Percentiles rank a stretch among this genome's conserved stretches.
Evolutionary conservation across 2,329 filamentous ascomycete species (phyloP).

Genomic region (Westerdykella ornata): DNA sequence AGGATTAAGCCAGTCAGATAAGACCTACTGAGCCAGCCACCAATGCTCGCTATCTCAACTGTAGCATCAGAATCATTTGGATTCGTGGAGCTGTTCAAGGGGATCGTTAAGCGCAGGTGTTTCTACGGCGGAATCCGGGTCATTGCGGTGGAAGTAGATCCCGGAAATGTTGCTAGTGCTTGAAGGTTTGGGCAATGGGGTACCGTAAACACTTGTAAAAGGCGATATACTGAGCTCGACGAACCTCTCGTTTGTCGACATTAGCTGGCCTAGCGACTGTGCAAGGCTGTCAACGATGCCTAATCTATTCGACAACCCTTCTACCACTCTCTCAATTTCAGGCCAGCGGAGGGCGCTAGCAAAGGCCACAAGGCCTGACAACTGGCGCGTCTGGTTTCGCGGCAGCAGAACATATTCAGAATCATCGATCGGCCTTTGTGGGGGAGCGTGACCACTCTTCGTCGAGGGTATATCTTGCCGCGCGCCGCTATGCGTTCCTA

Average conservation of each 20-base stretch:
- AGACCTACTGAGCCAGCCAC: conserved; percentile 51
- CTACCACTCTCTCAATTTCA: conserved; percentile 34
- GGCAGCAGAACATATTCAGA: conserved; percentile 30
- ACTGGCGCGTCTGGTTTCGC: conserved; percentile 36
- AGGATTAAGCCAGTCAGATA: conserved; percentile 51
- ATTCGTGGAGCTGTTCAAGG: conserved; percentile 21
- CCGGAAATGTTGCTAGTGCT: too few relatives aligned
- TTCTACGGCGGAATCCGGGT: too few relatives aligned
- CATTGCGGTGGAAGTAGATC: too few relatives aligned
- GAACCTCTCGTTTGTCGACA: conserved; percentile 16
- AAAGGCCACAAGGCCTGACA: conserved; percentile 48
- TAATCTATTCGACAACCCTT: conserved; percentile 35
- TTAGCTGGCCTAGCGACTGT: conserved; percentile 3
- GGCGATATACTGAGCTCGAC: conserved; percentile 24
- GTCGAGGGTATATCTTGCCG: conserved; percentile 26
- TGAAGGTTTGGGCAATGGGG: conserved; percentile 33
- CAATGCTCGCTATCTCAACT: conserved; percentile 26
- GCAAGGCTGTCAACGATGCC: conserved; percentile 14
- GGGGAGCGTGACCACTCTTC: conserved; percentile 12
- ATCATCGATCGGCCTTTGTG: conserved; percentile 4
- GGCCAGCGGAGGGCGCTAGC: conserved; percentile 48
- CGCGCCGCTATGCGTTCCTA: conserved; percentile 18
- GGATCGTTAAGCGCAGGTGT: conserved; percentile 23
- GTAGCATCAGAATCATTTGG: conserved; percentile 10
- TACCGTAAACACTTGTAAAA: conserved; percentile 33